Percentiles rank a stretch among this genome's conserved stretches.
Evolutionary conservation across 331 rosid species (phyloP).

Genomic region (Pyrus hybrid): DNA sequence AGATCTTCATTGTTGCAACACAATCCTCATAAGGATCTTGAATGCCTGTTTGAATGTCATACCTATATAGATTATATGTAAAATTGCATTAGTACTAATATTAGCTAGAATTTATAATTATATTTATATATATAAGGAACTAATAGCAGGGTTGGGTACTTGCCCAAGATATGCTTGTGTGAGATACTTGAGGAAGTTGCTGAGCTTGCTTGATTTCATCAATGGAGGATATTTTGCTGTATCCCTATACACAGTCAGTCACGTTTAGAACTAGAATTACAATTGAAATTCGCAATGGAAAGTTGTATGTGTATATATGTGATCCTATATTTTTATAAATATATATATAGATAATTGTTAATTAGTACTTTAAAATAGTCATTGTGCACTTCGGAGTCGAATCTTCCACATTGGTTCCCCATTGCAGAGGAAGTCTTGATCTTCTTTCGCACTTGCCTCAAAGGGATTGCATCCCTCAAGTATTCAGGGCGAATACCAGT

Average conservation of each 20-base stretch:
- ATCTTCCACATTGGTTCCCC: conserved; percentile 87
- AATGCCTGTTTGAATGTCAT: conserved; percentile 80
- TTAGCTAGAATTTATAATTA: background rate
- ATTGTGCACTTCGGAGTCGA: conserved; percentile 53
- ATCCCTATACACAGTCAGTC: conserved; percentile 40
- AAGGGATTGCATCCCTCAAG: conserved; percentile 74
- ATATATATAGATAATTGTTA: no score
- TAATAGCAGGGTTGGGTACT: conserved; percentile 7
- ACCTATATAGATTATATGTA: conserved; percentile 22
- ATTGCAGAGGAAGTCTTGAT: conserved; percentile 82
- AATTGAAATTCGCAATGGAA: background rate
- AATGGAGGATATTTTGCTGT: conserved; percentile 93
- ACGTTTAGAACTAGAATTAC: background rate
- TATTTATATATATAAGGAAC: background rate
- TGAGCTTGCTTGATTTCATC: conserved; percentile 92
- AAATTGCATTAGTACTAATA: background rate
- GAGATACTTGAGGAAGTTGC: conserved; percentile 86
- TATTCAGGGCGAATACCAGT: conserved; percentile 82
- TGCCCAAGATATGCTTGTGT: conserved; percentile 90
- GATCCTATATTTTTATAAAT: no score
- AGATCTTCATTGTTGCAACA: conserved; percentile 74
- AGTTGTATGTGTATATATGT: background rate
- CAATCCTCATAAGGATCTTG: conserved; percentile 90
- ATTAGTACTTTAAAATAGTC: no score
- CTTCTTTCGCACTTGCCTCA: conserved; percentile 63